Conservation (phyloP, 2,329 filamentous ascomycete species). For the Corynespora cassiicola region DNA sequence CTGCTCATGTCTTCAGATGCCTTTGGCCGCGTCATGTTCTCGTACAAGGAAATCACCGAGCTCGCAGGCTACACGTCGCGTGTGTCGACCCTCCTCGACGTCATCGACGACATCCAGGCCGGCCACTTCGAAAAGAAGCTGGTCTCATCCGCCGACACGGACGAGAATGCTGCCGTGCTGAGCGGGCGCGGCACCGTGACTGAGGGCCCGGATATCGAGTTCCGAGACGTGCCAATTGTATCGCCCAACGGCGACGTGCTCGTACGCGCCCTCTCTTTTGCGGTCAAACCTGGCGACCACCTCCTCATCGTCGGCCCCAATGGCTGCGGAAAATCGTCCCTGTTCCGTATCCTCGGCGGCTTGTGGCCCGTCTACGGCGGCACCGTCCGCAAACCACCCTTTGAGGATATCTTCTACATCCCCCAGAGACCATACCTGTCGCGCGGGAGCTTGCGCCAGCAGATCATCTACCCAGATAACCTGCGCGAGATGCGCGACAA, state of each 20-base stretch:
- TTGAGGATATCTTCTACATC: conserved; percentile 96
- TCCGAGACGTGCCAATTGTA: conserved; percentile 90
- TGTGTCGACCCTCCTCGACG: conserved; percentile 86
- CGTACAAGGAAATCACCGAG: conserved; percentile 96
- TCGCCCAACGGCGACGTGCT: conserved; percentile 96
- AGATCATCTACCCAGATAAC: conserved; percentile 95
- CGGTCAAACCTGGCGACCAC: conserved; percentile 84
- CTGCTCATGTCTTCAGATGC: conserved; percentile 92
- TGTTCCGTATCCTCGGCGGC: conserved; percentile 95
- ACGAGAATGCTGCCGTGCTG: conserved; percentile 82
- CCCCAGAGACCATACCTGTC: conserved; percentile 94
- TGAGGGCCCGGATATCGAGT: conserved; percentile 84
- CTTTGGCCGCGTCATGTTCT: conserved; percentile 92
- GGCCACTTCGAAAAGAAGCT: conserved; percentile 97
- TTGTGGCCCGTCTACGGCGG: conserved; percentile 98
- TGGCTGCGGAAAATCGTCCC: conserved; percentile 92
- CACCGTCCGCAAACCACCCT: conserved; percentile 87
- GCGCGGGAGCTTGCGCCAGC: conserved; percentile 88
- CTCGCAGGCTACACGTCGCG: conserved; percentile 94
- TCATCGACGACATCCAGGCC: conserved; percentile 90
- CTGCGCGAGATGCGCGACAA: conserved; percentile 86
- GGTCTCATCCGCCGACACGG: conserved; percentile 83
- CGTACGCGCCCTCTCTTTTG: conserved; percentile 84
- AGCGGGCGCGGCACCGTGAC: conserved; percentile 80
- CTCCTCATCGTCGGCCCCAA: conserved; percentile 95